A percentile compares a stretch with the other conserved stretches of the same genome.
Conservation (phyloP, 2,329 filamentous ascomycete species). For the Exophiala viscosa region DNA sequence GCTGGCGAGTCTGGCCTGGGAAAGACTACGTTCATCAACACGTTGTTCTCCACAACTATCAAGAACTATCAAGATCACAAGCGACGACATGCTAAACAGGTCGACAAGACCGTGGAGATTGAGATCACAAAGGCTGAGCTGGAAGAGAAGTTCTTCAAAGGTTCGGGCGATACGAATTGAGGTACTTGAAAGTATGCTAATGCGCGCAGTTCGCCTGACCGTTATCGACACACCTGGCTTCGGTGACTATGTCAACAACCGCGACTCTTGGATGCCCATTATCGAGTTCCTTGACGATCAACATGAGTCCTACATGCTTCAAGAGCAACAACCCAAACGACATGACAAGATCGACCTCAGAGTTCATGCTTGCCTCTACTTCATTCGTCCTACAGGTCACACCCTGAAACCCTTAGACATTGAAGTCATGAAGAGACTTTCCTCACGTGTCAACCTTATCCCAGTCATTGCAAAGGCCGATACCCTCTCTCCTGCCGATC, state of each 20-base stretch:
- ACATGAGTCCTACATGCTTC: constrained; percentile 99
- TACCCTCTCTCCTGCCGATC: constrained; percentile 86
- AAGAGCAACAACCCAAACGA: constrained; percentile 98
- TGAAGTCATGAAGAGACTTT: constrained; percentile 99
- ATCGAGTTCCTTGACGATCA: constrained; percentile 99
- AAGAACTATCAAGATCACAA: constrained; percentile 99
- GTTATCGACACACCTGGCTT: constrained; percentile 99
- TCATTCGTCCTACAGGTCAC: constrained; percentile 97
- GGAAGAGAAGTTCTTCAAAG: constrained; percentile 99
- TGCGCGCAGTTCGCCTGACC: constrained; percentile 76
- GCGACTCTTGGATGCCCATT: constrained; percentile 99
- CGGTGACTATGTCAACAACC: constrained; percentile 99
- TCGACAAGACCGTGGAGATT: constrained; percentile 99
- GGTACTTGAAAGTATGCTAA: neutral
- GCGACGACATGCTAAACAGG: constrained; percentile 97
- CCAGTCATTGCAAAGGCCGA: constrained; percentile 98
- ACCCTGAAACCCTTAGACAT: constrained; percentile 98
- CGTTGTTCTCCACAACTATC: constrained; percentile 98
- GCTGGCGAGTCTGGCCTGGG: constrained; percentile 96
- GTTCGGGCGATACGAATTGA: constrained; percentile 47
- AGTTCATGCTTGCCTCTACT: constrained; percentile 97
- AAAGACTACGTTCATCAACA: constrained; percentile 99
- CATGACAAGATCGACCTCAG: constrained; percentile 99
- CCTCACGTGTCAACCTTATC: constrained; percentile 96
- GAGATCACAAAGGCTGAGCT: constrained; percentile 99